These are phyloP conservation scores for Talaromyces borbonicus DNA, from an alignment of 495 filamentous ascomycete species.

Conservation along the genomic window DNA sequence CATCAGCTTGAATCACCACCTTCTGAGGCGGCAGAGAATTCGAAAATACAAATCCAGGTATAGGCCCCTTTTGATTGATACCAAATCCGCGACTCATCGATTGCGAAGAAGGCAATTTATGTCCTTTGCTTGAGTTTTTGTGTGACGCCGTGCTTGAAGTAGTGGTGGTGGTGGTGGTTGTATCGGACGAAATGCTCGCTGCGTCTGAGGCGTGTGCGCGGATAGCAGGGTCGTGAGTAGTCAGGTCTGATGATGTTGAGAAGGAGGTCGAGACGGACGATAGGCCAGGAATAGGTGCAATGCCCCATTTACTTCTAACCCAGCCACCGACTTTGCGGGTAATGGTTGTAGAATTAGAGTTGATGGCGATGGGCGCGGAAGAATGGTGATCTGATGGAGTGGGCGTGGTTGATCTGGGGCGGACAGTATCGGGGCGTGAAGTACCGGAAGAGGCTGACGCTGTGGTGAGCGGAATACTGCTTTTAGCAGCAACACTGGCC, in stretches of 20 bases:
- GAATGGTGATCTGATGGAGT: conserved; percentile 17
- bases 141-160: not conserved
- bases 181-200: conserved; percentile 10
- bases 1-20: conserved; percentile 22
- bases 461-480: conserved; percentile 4
- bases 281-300: conserved; percentile 11
- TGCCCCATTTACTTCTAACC: conserved; percentile 47
- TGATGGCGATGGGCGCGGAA: too few species aligned
- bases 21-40: conserved; percentile 18
- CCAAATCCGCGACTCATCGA: conserved; percentile 15
- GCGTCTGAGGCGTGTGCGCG: conserved; percentile 7
- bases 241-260: conserved; percentile 9
- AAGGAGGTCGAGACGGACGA: conserved; percentile 17
- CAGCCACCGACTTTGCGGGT: conserved; percentile 43
- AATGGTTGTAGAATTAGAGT: too few species aligned
- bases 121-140: conserved; percentile 8
- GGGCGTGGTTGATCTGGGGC: conserved; percentile 10
- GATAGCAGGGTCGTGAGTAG: not conserved
- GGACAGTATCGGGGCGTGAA: conserved; percentile 9
- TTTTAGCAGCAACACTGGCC: conserved; percentile 29
- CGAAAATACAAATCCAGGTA: conserved; percentile 27
- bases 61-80: conserved; percentile 39
- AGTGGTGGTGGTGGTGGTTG: conserved; percentile 9
- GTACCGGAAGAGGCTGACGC: conserved; percentile 5
- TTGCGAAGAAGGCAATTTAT: conserved; percentile 18